Evolutionary conservation across 2,329 filamentous ascomycete genomes (phyloP), one percentile per base, ranked within the genome.

Genomic region (Aspergillus sp.): DNA sequence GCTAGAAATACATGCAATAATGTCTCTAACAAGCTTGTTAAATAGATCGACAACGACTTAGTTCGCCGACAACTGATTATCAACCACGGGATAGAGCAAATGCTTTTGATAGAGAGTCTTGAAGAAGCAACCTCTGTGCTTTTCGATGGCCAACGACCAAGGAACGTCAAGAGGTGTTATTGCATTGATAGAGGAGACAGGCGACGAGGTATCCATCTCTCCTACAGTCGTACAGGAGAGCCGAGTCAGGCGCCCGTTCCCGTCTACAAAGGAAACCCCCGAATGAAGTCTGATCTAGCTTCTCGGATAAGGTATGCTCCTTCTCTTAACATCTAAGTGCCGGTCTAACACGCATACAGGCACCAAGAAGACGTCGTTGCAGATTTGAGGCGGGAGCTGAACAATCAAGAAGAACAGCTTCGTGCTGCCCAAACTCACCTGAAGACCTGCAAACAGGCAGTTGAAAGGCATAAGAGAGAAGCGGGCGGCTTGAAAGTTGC

Each of bases 41-140:
- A 35, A 47, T 54, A 90, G 70, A 88, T 97, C 56, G 89, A 94
- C 55, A 84, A 93, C 59, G 82, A 88, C 17, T 73, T 88, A 41
- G 86, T 96, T 17, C 85, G 85, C 46, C 88, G 90, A 55, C 86
- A 91, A 53, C 76, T 97, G 44, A 87, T 99, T 63, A 94, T 97
- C 67, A 87, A 86, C 56, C 82, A 90, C 60, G 74, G 76, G 6
- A 90, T 96, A 48, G 94, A 99, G 56, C 92, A 96, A 68, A 84
- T 87, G 7, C 82, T 96, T 5, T 77, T 99, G 1, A 84, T 96
- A 49, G 78, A 85, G 50, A 78, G 86, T 26, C 78, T 88, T 24
- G 70, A 78, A 1, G 81, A 89, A 51, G 94, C 87, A 1, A 78
- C 86, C 41, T 73, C 78, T 3, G 81, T 89, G 43, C 89, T 96